These are phyloP conservation scores for Mycena galericulata DNA, from an alignment of 768 basidiomycete genomes.

Conservation along the genomic window DNA sequence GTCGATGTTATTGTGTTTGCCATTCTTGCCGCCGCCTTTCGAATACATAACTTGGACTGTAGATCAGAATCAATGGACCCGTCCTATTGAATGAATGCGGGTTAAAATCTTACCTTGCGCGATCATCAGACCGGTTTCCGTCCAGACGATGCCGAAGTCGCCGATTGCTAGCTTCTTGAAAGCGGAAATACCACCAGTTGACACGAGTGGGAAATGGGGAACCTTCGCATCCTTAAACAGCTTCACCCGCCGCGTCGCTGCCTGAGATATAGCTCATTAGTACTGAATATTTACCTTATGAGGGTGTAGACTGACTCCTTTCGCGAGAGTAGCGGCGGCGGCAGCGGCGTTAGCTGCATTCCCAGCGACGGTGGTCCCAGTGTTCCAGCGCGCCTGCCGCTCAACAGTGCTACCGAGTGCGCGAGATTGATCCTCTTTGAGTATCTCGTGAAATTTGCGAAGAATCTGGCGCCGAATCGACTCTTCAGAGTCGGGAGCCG, in stretches of 20 bases:
- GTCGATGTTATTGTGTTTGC: too few species aligned
- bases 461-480: slow-evolving; percentile 4
- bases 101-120: background rate
- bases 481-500: background rate
- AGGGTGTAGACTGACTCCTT: background rate
- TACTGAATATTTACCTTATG: too few species aligned
- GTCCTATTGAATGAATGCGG: too few species aligned
- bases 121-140: background rate
- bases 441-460: slow-evolving; percentile 1
- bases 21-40: slow-evolving; percentile 21
- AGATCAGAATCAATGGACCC: too few species aligned
- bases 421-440: slow-evolving; percentile 10
- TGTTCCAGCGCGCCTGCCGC: background rate
- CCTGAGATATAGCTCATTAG: background rate
- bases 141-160: slow-evolving; percentile 2
- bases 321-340: background rate
- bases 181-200: background rate
- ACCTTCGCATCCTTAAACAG: slow-evolving; percentile 4
- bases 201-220: background rate
- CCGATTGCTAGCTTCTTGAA: background rate
- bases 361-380: background rate
- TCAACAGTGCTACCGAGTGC: background rate
- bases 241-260: background rate
- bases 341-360: background rate
- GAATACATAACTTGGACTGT: background rate